Evolutionary conservation across 305 asterid genomes (phyloP).

Genomic region (Fraxinus xanthoxyloides): DNA sequence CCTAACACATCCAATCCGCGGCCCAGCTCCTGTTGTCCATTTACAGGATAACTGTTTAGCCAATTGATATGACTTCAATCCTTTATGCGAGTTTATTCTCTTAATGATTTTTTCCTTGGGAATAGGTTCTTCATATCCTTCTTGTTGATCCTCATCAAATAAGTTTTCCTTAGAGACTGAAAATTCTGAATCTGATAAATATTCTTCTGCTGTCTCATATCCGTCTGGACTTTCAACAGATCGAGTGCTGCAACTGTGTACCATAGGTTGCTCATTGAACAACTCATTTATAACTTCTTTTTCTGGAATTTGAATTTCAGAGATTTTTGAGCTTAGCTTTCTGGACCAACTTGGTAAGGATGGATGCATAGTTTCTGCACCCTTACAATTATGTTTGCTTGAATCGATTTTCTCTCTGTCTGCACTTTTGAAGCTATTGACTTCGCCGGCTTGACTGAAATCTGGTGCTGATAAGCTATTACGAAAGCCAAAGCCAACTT

Average conservation of each 20-base stretch:
- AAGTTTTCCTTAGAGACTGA: constrained; percentile 56
- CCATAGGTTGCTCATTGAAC: constrained; percentile 35
- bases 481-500: constrained; percentile 29
- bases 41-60: constrained; percentile 64
- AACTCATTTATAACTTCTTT: constrained; percentile 35
- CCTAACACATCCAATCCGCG: constrained; percentile 83
- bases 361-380: constrained; percentile 29
- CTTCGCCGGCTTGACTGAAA: constrained; percentile 23
- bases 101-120: constrained; percentile 56
- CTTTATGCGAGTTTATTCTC: constrained; percentile 67
- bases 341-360: constrained; percentile 44
- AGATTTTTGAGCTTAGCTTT: constrained; percentile 45
- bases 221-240: constrained; percentile 43
- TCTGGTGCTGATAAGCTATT: constrained; percentile 50
- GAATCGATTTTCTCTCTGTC: constrained; percentile 16
- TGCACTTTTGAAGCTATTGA: constrained; percentile 10
- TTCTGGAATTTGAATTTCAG: constrained; percentile 59
- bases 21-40: constrained; percentile 96
- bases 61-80: constrained; percentile 66
- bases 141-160: constrained; percentile 44
- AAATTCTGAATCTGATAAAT: constrained; percentile 52
- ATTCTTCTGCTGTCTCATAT: constrained; percentile 74
- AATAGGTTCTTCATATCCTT: constrained; percentile 41
- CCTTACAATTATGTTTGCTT: constrained; percentile 29
- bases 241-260: neutral